These are phyloP conservation scores for Reutealis trisperma DNA, from an alignment of 345 rosid genomes.

Conservation along the genomic window DNA sequence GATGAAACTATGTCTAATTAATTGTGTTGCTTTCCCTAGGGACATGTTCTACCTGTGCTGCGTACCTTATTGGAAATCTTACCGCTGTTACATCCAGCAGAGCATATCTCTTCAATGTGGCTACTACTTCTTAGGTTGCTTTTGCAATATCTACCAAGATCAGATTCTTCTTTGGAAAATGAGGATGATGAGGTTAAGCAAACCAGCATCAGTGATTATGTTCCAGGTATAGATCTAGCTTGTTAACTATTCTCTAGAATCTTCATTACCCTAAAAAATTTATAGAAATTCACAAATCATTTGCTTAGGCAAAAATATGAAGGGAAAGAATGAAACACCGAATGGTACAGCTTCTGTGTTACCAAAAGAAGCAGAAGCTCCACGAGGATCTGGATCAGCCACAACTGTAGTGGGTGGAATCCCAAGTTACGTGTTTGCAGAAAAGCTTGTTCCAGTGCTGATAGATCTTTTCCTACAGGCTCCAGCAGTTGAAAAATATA, in stretches of 20 bases:
- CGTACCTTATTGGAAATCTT: conserved; percentile 76
- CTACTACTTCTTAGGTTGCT: conserved; percentile 63
- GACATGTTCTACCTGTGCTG: conserved; percentile 74
- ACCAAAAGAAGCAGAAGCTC: conserved; percentile 39
- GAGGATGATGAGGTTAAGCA: conserved; percentile 54
- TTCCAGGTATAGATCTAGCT: conserved; percentile 38
- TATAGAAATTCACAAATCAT: conserved; percentile 24
- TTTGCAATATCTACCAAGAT: conserved; percentile 71
- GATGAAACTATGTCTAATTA: conserved; percentile 3
- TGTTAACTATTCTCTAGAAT: conserved; percentile 15
- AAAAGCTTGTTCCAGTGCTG: conserved; percentile 75
- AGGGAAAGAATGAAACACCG: conserved; percentile 32
- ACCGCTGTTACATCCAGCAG: conserved; percentile 72
- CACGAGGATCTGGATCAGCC: conserved; percentile 29
- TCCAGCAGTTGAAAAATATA: conserved; percentile 67
- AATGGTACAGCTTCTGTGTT: conserved; percentile 47
- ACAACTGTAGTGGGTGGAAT: conserved; percentile 34
- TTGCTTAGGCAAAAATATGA: conserved; percentile 35
- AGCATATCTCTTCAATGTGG: conserved; percentile 89
- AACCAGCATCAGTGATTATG: conserved; percentile 35
- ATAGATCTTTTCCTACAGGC: conserved; percentile 74
- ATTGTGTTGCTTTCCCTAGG: conserved; percentile 45
- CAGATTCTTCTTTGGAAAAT: conserved; percentile 44
- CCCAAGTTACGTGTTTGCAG: conserved; percentile 61
- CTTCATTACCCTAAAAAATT: conserved; percentile 10